These are phyloP conservation scores for Termitomyces sp. DNA, from an alignment of 768 basidiomycete species.

Conservation along the genomic window DNA sequence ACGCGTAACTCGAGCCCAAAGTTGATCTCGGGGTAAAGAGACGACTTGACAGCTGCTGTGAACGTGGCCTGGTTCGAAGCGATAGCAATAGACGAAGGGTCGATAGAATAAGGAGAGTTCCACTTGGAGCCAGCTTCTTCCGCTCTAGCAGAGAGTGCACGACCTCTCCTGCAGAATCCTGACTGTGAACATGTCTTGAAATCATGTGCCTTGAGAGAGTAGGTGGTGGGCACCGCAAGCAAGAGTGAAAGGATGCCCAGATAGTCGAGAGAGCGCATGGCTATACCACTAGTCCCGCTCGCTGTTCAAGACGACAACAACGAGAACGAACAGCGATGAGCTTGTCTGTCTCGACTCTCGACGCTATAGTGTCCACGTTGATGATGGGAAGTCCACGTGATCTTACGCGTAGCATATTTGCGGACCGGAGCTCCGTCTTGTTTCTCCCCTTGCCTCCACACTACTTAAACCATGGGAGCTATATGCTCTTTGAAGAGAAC, in stretches of 20 bases:
- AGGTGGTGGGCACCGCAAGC: conserved; percentile 29
- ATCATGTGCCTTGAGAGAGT: conserved; percentile 75
- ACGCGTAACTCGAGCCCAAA: conserved; percentile 83
- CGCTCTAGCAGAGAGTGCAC: conserved; percentile 77
- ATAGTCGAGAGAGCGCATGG: conserved; percentile 34
- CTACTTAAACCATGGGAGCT: neutral
- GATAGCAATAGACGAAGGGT: conserved; percentile 49
- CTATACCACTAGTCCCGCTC: conserved; percentile 7
- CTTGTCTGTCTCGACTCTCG: neutral
- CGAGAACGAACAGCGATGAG: neutral
- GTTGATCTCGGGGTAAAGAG: conserved; percentile 78
- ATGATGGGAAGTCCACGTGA: neutral
- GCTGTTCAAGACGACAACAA: neutral
- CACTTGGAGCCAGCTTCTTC: conserved; percentile 54
- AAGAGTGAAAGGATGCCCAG: conserved; percentile 34
- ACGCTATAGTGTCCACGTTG: neutral
- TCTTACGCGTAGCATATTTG: no score
- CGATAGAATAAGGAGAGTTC: conserved; percentile 85
- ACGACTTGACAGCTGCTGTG: conserved; percentile 73
- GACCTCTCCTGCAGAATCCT: conserved; percentile 87
- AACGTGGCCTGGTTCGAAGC: conserved; percentile 56
- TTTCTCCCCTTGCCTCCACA: no score
- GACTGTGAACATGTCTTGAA: conserved; percentile 96
- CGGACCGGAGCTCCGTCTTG: no score
- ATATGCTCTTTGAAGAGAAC: neutral